Evolutionary conservation across 176 grass and related monocot genomes (phyloP).

Genomic region (Chloris gayana): DNA sequence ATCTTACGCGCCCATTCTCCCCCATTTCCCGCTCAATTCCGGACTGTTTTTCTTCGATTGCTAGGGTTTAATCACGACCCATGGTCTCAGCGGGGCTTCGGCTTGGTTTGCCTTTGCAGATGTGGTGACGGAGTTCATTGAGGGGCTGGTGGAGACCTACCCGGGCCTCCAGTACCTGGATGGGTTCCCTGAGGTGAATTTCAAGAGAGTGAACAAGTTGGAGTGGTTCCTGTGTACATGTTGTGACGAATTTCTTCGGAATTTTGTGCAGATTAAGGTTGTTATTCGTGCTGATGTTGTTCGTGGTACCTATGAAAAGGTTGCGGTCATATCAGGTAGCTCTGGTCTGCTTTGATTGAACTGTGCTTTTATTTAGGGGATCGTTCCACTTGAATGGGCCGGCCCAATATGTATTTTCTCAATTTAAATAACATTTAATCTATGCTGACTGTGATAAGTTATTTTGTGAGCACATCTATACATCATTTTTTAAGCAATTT

Average conservation of each 20-base stretch:
- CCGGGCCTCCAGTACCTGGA: constrained; percentile 93
- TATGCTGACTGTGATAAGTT: neutral
- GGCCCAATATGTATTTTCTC: neutral
- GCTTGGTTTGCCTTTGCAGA: constrained; percentile 49
- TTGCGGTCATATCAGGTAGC: constrained; percentile 97
- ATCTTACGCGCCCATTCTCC: constrained; percentile 28
- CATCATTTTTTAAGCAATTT: neutral
- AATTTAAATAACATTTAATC: neutral
- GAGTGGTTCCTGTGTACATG: constrained; percentile 6
- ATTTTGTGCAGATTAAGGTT: constrained; percentile 91
- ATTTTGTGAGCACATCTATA: neutral
- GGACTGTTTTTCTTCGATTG: constrained; percentile 13
- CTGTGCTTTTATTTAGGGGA: neutral
- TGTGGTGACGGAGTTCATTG: constrained; percentile 97
- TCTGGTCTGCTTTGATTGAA: neutral
- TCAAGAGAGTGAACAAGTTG: constrained; percentile 1
- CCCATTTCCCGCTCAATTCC: constrained; percentile 28
- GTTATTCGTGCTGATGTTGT: constrained; percentile 93
- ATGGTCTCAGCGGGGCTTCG: neutral
- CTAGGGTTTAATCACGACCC: constrained; percentile 47
- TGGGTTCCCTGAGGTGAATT: constrained; percentile 84
- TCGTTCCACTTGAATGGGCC: neutral
- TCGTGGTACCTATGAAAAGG: constrained; percentile 67
- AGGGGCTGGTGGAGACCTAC: constrained; percentile 98
- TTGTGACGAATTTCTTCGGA: neutral